Conservation (phyloP, 129 eudicot genomes). For the Erigeron canadensis region DNA sequence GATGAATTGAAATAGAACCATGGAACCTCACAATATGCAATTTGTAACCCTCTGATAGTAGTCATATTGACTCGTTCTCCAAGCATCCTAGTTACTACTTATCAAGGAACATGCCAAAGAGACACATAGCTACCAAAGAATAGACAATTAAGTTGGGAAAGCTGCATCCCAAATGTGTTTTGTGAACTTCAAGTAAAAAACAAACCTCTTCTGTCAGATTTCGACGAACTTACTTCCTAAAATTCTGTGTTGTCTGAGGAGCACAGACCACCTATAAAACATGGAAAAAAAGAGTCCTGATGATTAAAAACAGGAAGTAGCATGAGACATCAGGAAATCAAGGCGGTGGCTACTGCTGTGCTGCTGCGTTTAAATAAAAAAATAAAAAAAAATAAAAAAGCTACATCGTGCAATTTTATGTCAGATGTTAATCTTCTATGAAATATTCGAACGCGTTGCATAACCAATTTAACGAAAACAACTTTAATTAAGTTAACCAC, state of each 20-base stretch:
- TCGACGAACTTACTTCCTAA: slow-evolving; percentile 86
- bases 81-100: slow-evolving; percentile 99
- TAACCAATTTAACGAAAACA: too few relatives aligned
- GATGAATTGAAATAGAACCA: slow-evolving; percentile 1
- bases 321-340: not conserved
- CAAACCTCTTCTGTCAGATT: slow-evolving; percentile 96
- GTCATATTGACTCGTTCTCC: slow-evolving; percentile 98
- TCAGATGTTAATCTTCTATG: too few relatives aligned
- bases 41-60: slow-evolving; percentile 92
- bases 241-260: slow-evolving; percentile 89
- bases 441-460: too few relatives aligned
- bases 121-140: slow-evolving; percentile 79
- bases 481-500: too few relatives aligned
- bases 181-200: not conserved
- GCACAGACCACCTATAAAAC: slow-evolving; percentile 99
- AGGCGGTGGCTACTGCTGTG: too few relatives aligned
- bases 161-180: not conserved
- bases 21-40: slow-evolving; percentile 67
- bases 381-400: too few relatives aligned
- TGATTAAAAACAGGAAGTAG: slow-evolving; percentile 1
- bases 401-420: too few relatives aligned
- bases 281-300: slow-evolving; percentile 99
- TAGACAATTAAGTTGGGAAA: not conserved
- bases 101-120: slow-evolving; percentile 95
- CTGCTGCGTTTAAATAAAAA: too few relatives aligned